Percentiles rank a stretch among this genome's conserved stretches.
These are phyloP conservation scores for Phytopythium vexans DNA, from an alignment of 352 stramenopile genomes.

Conservation along the genomic window DNA sequence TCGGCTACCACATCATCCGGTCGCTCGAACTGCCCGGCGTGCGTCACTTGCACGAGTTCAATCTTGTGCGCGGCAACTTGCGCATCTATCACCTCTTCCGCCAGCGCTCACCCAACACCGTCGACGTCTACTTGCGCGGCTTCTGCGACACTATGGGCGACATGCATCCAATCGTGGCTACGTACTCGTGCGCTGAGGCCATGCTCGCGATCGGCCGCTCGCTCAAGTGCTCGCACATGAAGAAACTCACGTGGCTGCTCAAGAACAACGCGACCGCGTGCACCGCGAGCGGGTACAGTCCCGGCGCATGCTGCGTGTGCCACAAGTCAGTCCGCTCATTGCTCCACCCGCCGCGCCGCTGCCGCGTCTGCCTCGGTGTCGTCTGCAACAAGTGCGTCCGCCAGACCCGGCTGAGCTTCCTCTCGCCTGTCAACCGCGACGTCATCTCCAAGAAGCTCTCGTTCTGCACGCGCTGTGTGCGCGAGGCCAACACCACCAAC, in stretches of 20 bases:
- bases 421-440: conserved; percentile 10
- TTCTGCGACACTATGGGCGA: conserved; percentile 8
- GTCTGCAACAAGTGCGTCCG: conserved; percentile 14
- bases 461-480: conserved; percentile 22
- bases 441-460: conserved; percentile 10
- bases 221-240: conserved; percentile 11
- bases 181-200: conserved; percentile 10
- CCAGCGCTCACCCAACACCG: conserved; percentile 5
- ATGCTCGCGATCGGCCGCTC: conserved; percentile 12
- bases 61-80: conserved; percentile 9
- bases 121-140: conserved; percentile 14
- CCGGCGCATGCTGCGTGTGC: conserved; percentile 16
- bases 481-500: conserved; percentile 12
- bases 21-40: conserved; percentile 9
- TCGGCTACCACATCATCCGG: conserved; percentile 14
- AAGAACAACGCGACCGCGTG: conserved; percentile 6
- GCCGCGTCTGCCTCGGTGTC: conserved; percentile 18
- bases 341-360: conserved; percentile 9
- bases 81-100: conserved; percentile 10
- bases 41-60: conserved; percentile 7
- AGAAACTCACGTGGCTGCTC: conserved; percentile 23
- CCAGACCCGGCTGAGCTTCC: conserved; percentile 10
- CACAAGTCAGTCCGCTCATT: conserved; percentile 5
- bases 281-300: conserved; percentile 3
- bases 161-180: conserved; percentile 9